Conservation (phyloP, 441 rosid species). For the Aleurites moluccanus region DNA sequence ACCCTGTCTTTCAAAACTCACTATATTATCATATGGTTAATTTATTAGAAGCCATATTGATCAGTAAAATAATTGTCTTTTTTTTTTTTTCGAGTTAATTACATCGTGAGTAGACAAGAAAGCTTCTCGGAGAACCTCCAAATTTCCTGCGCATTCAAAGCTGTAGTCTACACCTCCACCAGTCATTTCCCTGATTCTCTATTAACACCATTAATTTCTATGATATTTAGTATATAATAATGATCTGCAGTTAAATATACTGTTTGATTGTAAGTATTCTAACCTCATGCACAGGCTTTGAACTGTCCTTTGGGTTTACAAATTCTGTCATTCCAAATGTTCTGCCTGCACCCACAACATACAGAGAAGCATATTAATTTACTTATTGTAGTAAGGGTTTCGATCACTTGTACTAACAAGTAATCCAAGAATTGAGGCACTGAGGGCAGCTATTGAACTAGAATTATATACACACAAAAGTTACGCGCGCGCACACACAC, state of each 20-base stretch:
- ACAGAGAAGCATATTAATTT: neutral
- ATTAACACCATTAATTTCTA: neutral
- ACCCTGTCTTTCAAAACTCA: slow-evolving; percentile 25
- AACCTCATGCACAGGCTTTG: slow-evolving; percentile 39
- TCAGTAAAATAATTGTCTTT: no score
- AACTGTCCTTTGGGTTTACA: slow-evolving; percentile 33
- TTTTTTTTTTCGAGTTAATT: neutral
- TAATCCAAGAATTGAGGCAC: no score
- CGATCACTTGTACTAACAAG: no score
- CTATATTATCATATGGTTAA: no score
- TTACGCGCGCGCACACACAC: no score
- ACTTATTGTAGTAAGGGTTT: no score
- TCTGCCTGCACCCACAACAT: slow-evolving; percentile 23
- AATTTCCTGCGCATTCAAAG: slow-evolving; percentile 42
- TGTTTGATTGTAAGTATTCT: neutral
- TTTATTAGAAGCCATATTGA: no score
- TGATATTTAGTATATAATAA: neutral
- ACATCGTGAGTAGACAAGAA: slow-evolving; percentile 44
- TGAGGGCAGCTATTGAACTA: no score
- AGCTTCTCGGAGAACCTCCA: slow-evolving; percentile 39
- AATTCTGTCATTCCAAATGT: slow-evolving; percentile 40
- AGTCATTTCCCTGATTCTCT: slow-evolving; percentile 40
- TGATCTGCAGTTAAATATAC: neutral
- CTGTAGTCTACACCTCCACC: slow-evolving; percentile 45
- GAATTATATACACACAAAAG: no score